These are phyloP conservation scores for Volvariella volvacea DNA, from an alignment of 1,284 basidiomycete genomes.

Conservation along the genomic window DNA sequence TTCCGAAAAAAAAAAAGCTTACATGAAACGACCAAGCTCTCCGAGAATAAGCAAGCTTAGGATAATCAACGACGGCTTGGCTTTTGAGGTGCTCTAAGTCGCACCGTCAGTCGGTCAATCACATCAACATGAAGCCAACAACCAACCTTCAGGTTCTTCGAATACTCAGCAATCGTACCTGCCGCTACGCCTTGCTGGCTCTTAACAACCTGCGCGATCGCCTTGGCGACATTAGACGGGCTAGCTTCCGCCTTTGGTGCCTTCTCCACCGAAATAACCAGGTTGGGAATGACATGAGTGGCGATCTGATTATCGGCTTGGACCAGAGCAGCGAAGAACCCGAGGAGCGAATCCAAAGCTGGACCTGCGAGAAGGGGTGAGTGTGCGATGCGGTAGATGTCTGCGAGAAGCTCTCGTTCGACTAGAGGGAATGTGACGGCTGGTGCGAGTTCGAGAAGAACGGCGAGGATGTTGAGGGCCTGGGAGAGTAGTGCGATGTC, in stretches of 20 bases:
- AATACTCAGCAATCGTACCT: constrained; percentile 76
- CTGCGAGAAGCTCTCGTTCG: constrained; percentile 61
- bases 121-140: not conserved
- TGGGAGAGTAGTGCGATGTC: constrained; percentile 79
- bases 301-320: constrained; percentile 76
- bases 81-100: constrained; percentile 53
- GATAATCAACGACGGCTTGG: constrained; percentile 59
- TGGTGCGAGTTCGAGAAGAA: constrained; percentile 68
- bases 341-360: constrained; percentile 73
- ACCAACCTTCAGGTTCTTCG: constrained; percentile 66
- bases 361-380: constrained; percentile 72
- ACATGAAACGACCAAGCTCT: constrained; percentile 87
- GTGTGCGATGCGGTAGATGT: constrained; percentile 67
- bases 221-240: constrained; percentile 71
- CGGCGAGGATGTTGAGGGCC: constrained; percentile 63
- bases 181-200: constrained; percentile 65
- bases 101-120: not conserved
- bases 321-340: constrained; percentile 80
- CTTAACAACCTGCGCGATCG: constrained; percentile 75
- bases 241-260: constrained; percentile 48
- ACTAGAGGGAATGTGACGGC: constrained; percentile 61
- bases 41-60: constrained; percentile 86
- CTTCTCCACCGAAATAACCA: constrained; percentile 58
- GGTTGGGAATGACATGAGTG: constrained; percentile 66
- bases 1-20: constrained; percentile 19